phyloP scores from a whole-genome alignment of 768 basidiomycete species.

The Russula abietina region DNA sequence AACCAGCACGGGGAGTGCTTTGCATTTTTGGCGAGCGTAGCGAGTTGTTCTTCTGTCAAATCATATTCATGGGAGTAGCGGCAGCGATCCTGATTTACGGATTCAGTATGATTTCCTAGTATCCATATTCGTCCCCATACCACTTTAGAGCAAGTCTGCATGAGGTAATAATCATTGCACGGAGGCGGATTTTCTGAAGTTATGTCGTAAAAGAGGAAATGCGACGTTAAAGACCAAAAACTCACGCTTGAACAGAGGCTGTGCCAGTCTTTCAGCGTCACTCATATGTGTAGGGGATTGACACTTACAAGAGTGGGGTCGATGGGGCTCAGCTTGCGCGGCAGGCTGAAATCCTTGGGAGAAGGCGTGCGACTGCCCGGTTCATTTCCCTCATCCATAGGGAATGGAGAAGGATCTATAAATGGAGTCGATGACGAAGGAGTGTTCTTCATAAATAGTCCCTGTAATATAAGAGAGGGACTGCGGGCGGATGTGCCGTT shows the following conservation, averaged over 20 bases:
- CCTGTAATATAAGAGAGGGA: slow-evolving; percentile 49
- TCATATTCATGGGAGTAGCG: slow-evolving; percentile 82
- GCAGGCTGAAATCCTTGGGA: neutral
- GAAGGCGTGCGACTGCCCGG: neutral
- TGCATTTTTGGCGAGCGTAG: slow-evolving; percentile 64
- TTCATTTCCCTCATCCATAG: slow-evolving; percentile 5
- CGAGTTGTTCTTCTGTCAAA: slow-evolving; percentile 64
- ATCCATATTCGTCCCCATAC: slow-evolving; percentile 25
- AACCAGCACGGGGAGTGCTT: slow-evolving; percentile 86
- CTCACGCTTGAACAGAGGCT: slow-evolving; percentile 22
- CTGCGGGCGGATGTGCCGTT: slow-evolving; percentile 43
- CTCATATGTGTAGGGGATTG: neutral
- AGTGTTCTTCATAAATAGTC: slow-evolving; percentile 41
- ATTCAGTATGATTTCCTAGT: neutral
- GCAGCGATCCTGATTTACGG: slow-evolving; percentile 41
- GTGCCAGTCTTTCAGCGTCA: neutral
- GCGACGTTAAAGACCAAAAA: neutral
- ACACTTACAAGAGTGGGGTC: slow-evolving; percentile 38
- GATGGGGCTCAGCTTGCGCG: slow-evolving; percentile 10
- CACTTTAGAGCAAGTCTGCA: slow-evolving; percentile 72
- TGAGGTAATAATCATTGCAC: slow-evolving; percentile 79
- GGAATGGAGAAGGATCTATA: neutral
- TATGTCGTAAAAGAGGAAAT: slow-evolving; percentile 14
- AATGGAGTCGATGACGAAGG: neutral
- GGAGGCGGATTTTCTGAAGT: slow-evolving; percentile 70